Conservation (phyloP, 2,329 filamentous ascomycete species). For the Aspergillus floridensis region DNA sequence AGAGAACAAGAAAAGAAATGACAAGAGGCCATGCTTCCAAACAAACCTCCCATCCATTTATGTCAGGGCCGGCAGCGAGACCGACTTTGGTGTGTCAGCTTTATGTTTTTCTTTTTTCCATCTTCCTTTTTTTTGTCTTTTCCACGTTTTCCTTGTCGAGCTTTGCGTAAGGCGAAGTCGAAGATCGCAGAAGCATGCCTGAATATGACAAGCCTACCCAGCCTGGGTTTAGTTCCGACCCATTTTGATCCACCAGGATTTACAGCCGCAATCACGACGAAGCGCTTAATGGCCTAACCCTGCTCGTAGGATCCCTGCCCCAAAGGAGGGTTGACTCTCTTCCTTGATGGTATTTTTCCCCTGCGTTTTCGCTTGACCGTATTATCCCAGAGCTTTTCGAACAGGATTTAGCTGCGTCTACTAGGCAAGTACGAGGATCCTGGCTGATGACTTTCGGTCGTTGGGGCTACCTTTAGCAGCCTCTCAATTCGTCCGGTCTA, state of each 20-base stretch:
- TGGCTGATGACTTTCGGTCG: slow-evolving; percentile 8
- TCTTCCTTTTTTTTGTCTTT: neutral
- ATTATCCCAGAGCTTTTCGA: slow-evolving; percentile 4
- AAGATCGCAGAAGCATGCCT: slow-evolving; percentile 7
- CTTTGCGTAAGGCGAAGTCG: slow-evolving; percentile 5
- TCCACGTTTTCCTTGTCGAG: neutral
- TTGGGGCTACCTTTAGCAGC: slow-evolving; percentile 9
- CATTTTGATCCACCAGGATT: slow-evolving; percentile 14
- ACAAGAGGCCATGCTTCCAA: neutral
- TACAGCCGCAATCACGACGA: slow-evolving; percentile 20
- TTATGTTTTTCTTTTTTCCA: neutral
- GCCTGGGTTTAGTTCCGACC: slow-evolving; percentile 9
- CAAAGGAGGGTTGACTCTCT: neutral
- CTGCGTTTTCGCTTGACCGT: neutral
- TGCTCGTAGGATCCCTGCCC: neutral
- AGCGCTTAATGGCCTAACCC: slow-evolving; percentile 15
- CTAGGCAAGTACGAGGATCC: slow-evolving; percentile 9
- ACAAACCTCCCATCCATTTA: neutral
- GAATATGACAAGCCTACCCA: slow-evolving; percentile 10
- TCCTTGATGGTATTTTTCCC: neutral
- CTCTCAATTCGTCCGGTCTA: slow-evolving; percentile 5
- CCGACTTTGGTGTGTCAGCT: slow-evolving; percentile 12
- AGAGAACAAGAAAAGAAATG: neutral
- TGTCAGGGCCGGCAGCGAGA: neutral
- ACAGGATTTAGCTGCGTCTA: slow-evolving; percentile 5